Percentiles rank a stretch among this genome's conserved stretches.
phyloP scores from a whole-genome alignment of 148 eudicot genomes.

The Rhododendron williamsianum region DNA sequence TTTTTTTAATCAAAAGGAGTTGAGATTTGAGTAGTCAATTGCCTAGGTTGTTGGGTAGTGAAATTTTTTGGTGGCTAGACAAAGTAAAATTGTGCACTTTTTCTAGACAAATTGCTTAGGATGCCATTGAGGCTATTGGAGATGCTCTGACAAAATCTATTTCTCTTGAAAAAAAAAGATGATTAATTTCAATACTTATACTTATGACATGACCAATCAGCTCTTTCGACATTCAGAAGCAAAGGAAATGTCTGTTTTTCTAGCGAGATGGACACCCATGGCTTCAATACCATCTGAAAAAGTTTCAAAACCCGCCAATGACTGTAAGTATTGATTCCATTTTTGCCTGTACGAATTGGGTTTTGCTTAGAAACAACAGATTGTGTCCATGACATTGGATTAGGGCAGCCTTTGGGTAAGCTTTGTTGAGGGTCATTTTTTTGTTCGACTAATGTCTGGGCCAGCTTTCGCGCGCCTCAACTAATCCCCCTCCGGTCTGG shows the following conservation, averaged over 20 bases:
- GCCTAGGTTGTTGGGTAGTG: no score
- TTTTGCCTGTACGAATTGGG: neutral
- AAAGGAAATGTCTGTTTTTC: neutral
- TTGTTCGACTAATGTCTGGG: no score
- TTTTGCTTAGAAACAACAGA: neutral
- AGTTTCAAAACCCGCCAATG: neutral
- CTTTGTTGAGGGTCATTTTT: no score
- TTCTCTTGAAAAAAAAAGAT: neutral
- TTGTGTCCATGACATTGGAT: neutral
- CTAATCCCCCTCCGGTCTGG: no score
- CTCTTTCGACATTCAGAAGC: neutral
- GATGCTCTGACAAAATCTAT: no score
- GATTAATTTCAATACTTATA: neutral
- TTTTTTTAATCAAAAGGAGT: no score
- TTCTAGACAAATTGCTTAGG: no score
- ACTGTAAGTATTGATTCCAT: neutral
- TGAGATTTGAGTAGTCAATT: no score
- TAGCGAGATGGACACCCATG: neutral
- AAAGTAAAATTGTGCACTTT: no score
- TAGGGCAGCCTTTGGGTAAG: neutral
- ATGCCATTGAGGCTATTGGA: no score
- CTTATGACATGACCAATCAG: neutral
- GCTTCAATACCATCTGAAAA: slow-evolving; percentile 6
- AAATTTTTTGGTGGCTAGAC: no score
- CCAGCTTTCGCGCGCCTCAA: no score